Evolutionary conservation across 2,329 filamentous ascomycete genomes (phyloP).

Genomic region (Fusarium haematococcum): DNA sequence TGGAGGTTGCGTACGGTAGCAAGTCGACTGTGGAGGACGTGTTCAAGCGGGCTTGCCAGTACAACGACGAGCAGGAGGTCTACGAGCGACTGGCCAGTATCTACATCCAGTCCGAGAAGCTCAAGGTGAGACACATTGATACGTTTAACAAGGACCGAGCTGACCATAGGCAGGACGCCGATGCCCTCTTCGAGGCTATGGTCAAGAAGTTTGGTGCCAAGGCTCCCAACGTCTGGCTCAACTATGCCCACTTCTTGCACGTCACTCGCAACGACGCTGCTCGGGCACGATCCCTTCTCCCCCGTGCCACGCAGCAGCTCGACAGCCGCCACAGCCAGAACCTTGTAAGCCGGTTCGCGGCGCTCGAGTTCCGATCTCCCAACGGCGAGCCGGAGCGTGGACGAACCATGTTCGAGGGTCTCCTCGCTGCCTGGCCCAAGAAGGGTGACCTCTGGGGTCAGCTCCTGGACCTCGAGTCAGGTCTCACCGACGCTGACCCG

Average conservation of each 20-base stretch:
- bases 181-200: slow-evolving; percentile 86
- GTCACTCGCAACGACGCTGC: slow-evolving; percentile 76
- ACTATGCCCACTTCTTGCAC: slow-evolving; percentile 95
- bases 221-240: slow-evolving; percentile 85
- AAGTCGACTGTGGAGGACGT: slow-evolving; percentile 85
- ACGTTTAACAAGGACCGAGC: slow-evolving; percentile 10
- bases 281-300: slow-evolving; percentile 81
- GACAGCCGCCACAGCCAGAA: slow-evolving; percentile 72
- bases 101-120: slow-evolving; percentile 91
- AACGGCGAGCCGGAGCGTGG: slow-evolving; percentile 90
- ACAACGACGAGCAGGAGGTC: slow-evolving; percentile 91
- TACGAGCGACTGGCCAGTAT: slow-evolving; percentile 92
- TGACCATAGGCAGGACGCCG: slow-evolving; percentile 77
- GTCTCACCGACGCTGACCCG: slow-evolving; percentile 65
- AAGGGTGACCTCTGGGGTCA: slow-evolving; percentile 94
- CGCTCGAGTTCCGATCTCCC: slow-evolving; percentile 87
- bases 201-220: slow-evolving; percentile 90
- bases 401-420: slow-evolving; percentile 91
- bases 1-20: slow-evolving; percentile 90
- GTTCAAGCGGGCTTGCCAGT: slow-evolving; percentile 92
- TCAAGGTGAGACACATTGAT: slow-evolving; percentile 70
- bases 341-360: slow-evolving; percentile 88
- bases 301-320: slow-evolving; percentile 87
- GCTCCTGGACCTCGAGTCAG: slow-evolving; percentile 85
- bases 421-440: slow-evolving; percentile 87